Evolutionary conservation across 345 rosid genomes (phyloP).

Genomic region (Psidium guajava): DNA sequence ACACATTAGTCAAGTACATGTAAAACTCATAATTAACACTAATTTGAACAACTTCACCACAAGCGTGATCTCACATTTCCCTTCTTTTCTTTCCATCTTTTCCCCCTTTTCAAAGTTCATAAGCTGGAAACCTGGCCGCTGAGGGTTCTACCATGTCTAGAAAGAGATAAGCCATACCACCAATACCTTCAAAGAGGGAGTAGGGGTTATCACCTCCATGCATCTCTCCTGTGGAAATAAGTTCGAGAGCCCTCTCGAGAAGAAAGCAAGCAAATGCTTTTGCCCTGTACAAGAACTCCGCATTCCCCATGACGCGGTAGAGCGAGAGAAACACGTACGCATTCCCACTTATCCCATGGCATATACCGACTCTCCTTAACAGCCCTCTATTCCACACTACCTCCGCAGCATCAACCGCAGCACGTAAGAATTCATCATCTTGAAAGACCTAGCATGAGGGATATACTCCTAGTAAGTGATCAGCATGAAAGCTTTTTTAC

Average conservation of each 20-base stretch:
- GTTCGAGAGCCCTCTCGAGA: conserved; percentile 32
- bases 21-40: neutral
- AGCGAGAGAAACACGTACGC: conserved; percentile 46
- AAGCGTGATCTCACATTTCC: neutral
- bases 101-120: conserved; percentile 23
- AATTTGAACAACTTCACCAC: neutral
- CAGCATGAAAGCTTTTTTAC: neutral
- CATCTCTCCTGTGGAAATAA: conserved; percentile 45
- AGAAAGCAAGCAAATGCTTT: conserved; percentile 69
- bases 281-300: conserved; percentile 31
- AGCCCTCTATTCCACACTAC: conserved; percentile 63
- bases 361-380: conserved; percentile 55
- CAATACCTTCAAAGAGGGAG: conserved; percentile 56
- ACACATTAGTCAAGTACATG: neutral
- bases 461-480: neutral
- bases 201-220: conserved; percentile 58
- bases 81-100: neutral
- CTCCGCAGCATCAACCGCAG: conserved; percentile 56
- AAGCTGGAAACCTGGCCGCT: conserved; percentile 51
- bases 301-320: conserved; percentile 33
- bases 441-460: conserved; percentile 35
- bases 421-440: conserved; percentile 41
- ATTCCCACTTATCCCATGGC: conserved; percentile 71
- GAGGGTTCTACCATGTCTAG: conserved; percentile 48
- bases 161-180: conserved; percentile 53